Evolutionary conservation across 2,329 filamentous ascomycete species (phyloP).

Genomic region (Pezicula rhizophila): DNA sequence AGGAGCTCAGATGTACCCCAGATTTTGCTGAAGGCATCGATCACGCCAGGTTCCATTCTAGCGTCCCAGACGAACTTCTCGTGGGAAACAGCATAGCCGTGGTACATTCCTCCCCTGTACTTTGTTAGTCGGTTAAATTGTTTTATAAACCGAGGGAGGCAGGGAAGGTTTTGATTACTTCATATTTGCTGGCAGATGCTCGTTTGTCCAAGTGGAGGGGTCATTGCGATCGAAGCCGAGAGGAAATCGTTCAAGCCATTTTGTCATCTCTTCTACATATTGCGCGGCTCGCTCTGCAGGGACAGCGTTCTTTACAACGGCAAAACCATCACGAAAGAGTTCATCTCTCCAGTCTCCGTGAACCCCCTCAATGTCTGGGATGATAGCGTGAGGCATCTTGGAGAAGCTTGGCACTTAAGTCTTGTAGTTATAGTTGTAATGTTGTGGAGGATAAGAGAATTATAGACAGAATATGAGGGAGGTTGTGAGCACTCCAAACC

Average conservation of each 20-base stretch:
- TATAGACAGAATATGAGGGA: too few relatives aligned
- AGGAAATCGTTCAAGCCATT: slow-evolving; percentile 19
- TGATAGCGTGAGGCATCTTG: slow-evolving; percentile 1
- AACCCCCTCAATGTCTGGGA: not conserved
- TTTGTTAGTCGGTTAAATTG: slow-evolving; percentile 4
- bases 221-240: slow-evolving; percentile 32
- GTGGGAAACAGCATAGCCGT: slow-evolving; percentile 31
- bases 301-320: slow-evolving; percentile 37
- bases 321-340: slow-evolving; percentile 29
- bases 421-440: too few relatives aligned
- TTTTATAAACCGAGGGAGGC: too few relatives aligned
- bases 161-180: slow-evolving; percentile 9
- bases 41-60: slow-evolving; percentile 31
- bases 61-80: slow-evolving; percentile 34
- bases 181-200: slow-evolving; percentile 30
- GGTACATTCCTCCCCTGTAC: slow-evolving; percentile 30
- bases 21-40: slow-evolving; percentile 33
- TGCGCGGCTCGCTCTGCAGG: slow-evolving; percentile 29
- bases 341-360: slow-evolving; percentile 13
- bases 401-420: too few relatives aligned
- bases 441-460: too few relatives aligned
- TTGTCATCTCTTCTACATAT: slow-evolving; percentile 17
- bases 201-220: slow-evolving; percentile 28
- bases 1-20: slow-evolving; percentile 36
- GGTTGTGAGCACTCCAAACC: too few relatives aligned